A percentile compares a stretch with the other conserved stretches of the same genome.
phyloP scores from a whole-genome alignment of 1,284 basidiomycete species.

The Rhodofomes roseus region DNA sequence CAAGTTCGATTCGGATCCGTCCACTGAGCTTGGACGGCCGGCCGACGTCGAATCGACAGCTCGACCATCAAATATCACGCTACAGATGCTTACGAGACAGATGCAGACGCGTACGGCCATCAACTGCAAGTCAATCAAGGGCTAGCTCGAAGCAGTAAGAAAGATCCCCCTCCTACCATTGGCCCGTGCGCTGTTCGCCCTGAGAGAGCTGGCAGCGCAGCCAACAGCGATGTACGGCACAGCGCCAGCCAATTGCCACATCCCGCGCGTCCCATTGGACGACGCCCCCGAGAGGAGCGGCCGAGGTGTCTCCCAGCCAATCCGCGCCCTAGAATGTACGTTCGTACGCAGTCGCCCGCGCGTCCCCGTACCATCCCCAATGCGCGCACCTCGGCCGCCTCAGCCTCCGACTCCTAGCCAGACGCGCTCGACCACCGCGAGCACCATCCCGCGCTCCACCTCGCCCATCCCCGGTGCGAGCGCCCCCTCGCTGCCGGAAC shows the following conservation, averaged over 20 bases:
- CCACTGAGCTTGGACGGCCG: too few relatives aligned
- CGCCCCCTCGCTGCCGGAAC: slow-evolving; percentile 31
- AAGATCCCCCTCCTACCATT: neutral
- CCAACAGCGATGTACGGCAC: neutral
- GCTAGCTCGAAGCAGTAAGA: slow-evolving; percentile 5
- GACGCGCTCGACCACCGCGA: slow-evolving; percentile 44
- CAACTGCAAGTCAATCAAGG: neutral
- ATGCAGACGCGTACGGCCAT: neutral
- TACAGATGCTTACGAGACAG: neutral
- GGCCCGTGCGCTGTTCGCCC: too few relatives aligned
- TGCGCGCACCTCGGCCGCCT: neutral
- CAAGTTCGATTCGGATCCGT: neutral
- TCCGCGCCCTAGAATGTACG: too few relatives aligned
- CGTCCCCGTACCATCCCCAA: neutral
- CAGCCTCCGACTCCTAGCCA: slow-evolving; percentile 30
- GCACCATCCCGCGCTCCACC: slow-evolving; percentile 43
- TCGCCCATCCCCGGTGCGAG: slow-evolving; percentile 20
- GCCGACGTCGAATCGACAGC: neutral
- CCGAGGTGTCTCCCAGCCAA: neutral
- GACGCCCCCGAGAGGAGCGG: neutral
- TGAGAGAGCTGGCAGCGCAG: neutral
- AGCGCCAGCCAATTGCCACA: neutral
- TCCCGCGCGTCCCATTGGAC: neutral
- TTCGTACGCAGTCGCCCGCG: neutral
- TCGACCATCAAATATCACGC: neutral